Conservation (phyloP, 148 eudicot species). For the Tetragonia tetragonoides region DNA sequence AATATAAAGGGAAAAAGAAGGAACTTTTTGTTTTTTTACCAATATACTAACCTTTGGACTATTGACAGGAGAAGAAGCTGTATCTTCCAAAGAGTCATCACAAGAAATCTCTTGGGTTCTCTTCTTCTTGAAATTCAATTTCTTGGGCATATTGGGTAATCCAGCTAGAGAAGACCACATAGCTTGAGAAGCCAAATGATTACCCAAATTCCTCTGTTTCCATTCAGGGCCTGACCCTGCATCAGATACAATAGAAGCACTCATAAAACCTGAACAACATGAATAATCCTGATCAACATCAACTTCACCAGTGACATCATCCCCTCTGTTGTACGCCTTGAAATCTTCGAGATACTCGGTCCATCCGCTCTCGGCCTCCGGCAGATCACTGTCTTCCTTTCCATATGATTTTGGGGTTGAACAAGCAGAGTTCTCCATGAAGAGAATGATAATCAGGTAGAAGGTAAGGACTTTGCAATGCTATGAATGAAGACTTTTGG, state of each 20-base stretch:
- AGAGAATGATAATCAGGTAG: neutral
- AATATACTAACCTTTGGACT: slow-evolving; percentile 62
- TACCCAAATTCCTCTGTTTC: slow-evolving; percentile 23
- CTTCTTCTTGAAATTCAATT: slow-evolving; percentile 35
- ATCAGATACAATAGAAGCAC: slow-evolving; percentile 57
- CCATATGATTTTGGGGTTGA: slow-evolving; percentile 17
- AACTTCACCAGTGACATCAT: neutral
- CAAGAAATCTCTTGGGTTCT: slow-evolving; percentile 32
- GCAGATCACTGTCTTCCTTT: slow-evolving; percentile 5
- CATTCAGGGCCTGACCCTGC: slow-evolving; percentile 55
- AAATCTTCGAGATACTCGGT: slow-evolving; percentile 65
- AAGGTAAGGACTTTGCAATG: neutral
- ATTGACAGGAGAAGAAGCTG: slow-evolving; percentile 81
- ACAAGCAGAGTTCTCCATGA: slow-evolving; percentile 29
- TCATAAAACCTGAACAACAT: neutral
- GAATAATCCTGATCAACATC: neutral
- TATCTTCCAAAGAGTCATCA: slow-evolving; percentile 74
- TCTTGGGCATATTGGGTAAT: slow-evolving; percentile 27
- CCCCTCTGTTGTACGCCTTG: slow-evolving; percentile 7
- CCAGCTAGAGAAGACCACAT: slow-evolving; percentile 6
- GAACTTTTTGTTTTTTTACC: no score
- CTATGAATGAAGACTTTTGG: neutral
- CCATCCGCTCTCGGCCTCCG: slow-evolving; percentile 68
- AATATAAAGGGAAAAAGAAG: no score
- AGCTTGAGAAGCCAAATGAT: neutral